These are phyloP conservation scores for Claviceps citrina DNA, from an alignment of 2,329 filamentous ascomycete species.

Conservation along the genomic window DNA sequence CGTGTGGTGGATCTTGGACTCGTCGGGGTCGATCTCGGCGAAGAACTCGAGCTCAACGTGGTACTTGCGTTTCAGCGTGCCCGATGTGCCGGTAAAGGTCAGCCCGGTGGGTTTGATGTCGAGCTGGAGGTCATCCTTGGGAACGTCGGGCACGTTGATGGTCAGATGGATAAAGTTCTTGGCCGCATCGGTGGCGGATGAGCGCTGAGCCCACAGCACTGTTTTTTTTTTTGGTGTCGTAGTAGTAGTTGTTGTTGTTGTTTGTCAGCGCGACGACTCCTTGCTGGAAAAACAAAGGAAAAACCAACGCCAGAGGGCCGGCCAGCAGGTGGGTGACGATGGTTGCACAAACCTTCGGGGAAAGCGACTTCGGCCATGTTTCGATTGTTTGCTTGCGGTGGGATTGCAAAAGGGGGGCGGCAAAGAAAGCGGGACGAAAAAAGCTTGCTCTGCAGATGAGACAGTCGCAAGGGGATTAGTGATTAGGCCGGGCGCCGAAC, in stretches of 20 bases:
- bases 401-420: too few relatives aligned
- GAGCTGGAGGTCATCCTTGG: constrained; percentile 60
- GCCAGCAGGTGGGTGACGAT: background rate
- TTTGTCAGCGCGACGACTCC: too few relatives aligned
- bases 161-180: constrained; percentile 95
- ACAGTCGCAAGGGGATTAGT: too few relatives aligned
- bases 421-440: background rate
- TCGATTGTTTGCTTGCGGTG: too few relatives aligned
- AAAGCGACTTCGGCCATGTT: constrained; percentile 18
- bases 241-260: too few relatives aligned
- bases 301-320: background rate
- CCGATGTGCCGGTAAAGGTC: constrained; percentile 68
- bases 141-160: constrained; percentile 75
- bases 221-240: too few relatives aligned
- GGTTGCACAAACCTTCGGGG: constrained; percentile 22
- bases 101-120: constrained; percentile 66
- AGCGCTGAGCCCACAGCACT: constrained; percentile 99
- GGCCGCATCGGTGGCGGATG: constrained; percentile 57
- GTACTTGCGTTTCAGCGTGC: constrained; percentile 75
- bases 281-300: background rate
- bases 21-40: constrained; percentile 72
- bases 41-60: constrained; percentile 76
- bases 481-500: too few relatives aligned
- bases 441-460: too few relatives aligned
- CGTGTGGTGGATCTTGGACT: constrained; percentile 79